Evolutionary conservation across 495 filamentous ascomycete genomes (phyloP), one percentile per base, ranked within the genome.

Genomic region (Penicillium samsonianum): DNA sequence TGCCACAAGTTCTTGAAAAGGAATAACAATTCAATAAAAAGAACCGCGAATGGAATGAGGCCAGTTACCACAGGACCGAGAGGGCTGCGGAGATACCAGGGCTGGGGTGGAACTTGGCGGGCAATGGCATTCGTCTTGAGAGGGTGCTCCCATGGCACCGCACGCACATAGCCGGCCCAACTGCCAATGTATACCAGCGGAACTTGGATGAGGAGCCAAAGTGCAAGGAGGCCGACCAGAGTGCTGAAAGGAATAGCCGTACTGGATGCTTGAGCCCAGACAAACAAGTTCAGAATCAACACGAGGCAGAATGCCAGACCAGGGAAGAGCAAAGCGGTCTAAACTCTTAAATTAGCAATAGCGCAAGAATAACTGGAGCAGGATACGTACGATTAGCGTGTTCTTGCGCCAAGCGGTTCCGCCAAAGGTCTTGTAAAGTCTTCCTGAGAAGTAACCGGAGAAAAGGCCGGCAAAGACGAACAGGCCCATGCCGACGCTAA

Each of bases 21-120:
- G 75, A 94, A 97, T 28, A 96, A 80, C 7, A 96, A 80, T 72
- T 97, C 92, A 64, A 96, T 92, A 67, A 96, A 97, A 58, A 97
- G 87, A 19, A 97, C 91, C 3, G 90, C 89, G 65, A 97, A 97
- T 0, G 92, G 91, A 20, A 95, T 82, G n/a, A 93, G 64, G 1
- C 92, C 92, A 1, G 90, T 90, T 12, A 96, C 70, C 16, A 95
- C 67, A 6, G 87, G 80, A 2, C 85, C 80, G 37, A 86, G 79
- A 5, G 84, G 62, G 46, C 75, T 80, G 52, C 80, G 82, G 51
- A 86, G 80, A 63, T 95, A 92, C 92, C 92, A 96, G 3, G 89
- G 78, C 68, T 92, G 90, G 9, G 70, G 69, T 5, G 92, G 92
- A 11, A 96, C 83, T 67, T 89, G 90, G 2, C 92, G 84, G 16